Evolutionary conservation across 108 stramenopile species (phyloP), one percentile per base, ranked within the genome.

Genomic region (Discostella pseudostelligera): DNA sequence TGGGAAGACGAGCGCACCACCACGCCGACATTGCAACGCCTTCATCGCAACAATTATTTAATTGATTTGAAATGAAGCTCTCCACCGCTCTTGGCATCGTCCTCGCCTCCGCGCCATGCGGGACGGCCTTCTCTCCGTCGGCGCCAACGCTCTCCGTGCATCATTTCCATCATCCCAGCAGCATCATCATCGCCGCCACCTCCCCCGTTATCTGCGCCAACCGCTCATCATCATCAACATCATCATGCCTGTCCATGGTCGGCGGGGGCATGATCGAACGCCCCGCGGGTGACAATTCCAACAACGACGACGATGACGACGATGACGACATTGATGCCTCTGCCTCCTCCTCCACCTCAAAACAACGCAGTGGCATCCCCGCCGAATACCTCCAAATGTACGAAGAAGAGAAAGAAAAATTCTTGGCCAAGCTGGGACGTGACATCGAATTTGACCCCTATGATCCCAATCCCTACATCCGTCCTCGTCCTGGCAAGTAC

Each of bases 381-480:
- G 37, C 2, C 32, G 55, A 56, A n/a, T 19, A 16, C 37, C 19
- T 6, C 6, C 0, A 0, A 3, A 32, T 19, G 4, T 56, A 56
- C 55, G 14, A 19, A 4, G 16, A 3, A 3, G 55, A 56, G 17
- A 56, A 56, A 20, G 55, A 56, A 19, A 56, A 36, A 26, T 56
- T 56, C 37, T 4, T 56, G 14, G n/a, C 55, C 55, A 56, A 56
- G 55, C 55, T 56, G 4, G 55, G 55, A 0, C 35, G 35, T 3
- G 55, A 56, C 24, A 65, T 54, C 10, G 64, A 69, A 14, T 36
- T 88, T 47, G 75, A 92, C 72, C 87, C 90, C 4, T 86, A 59
- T 44, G 83, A 87, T 77, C 86, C 90, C 59, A 85, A 91, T 58
- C 85, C 87, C 37, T 75, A 85, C 69, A 88, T 91, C 66, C 86